Percentiles rank a stretch among this genome's conserved stretches.
Conservation (phyloP, 2,329 filamentous ascomycete species). For the Berkeleyomyces rouxiae region DNA sequence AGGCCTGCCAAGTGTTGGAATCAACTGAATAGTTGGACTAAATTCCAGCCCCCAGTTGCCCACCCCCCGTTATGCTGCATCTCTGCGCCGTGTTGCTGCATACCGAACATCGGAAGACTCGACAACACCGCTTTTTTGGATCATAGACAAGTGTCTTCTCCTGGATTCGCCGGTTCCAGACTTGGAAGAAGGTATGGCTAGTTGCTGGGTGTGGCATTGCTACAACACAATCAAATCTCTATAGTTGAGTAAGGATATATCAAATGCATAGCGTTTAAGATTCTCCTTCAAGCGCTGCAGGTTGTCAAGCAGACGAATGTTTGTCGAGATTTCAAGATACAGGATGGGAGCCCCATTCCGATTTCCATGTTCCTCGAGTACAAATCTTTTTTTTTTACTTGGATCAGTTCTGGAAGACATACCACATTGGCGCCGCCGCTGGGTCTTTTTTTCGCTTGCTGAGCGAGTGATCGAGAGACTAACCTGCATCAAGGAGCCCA, state of each 20-base stretch:
- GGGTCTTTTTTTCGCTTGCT: background rate
- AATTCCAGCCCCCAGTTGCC: background rate
- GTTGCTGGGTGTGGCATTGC: too few relatives aligned
- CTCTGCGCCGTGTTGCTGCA: background rate
- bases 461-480: background rate
- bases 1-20: too few relatives aligned
- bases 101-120: background rate
- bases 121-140: background rate
- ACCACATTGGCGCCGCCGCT: background rate
- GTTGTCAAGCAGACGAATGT: too few relatives aligned
- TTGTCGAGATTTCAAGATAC: too few relatives aligned
- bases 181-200: background rate
- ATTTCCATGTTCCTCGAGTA: too few relatives aligned
- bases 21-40: background rate
- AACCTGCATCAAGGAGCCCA: background rate
- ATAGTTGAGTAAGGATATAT: background rate
- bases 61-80: background rate
- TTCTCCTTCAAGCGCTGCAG: too few relatives aligned
- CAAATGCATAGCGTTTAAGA: background rate
- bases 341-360: too few relatives aligned
- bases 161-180: background rate
- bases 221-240: too few relatives aligned
- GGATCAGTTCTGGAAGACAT: background rate
- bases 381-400: background rate
- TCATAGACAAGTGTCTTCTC: background rate